Percentiles rank a stretch among this genome's conserved stretches.
phyloP scores from a whole-genome alignment of 1,139 yeast genomes.

The Arxiozyma slooffiae region DNA sequence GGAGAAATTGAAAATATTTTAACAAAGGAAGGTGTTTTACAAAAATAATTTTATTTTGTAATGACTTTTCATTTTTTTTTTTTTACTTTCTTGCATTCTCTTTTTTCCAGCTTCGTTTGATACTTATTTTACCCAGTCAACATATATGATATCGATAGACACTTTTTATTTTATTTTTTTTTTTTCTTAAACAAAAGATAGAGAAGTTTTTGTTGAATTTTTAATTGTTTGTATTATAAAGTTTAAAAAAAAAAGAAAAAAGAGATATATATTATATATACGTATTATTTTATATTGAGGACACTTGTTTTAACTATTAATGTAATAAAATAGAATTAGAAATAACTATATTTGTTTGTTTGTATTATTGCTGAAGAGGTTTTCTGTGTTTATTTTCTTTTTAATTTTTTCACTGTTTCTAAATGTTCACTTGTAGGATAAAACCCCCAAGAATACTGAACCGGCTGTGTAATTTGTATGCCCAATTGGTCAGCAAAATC shows the following conservation, averaged over 20 bases:
- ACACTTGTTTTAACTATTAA: neutral
- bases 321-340: neutral
- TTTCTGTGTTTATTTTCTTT: too few relatives aligned
- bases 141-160: neutral
- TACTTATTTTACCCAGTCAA: neutral
- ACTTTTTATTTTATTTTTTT: too few relatives aligned
- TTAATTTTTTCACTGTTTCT: neutral
- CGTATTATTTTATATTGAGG: neutral
- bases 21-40: conserved; percentile 34
- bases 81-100: neutral
- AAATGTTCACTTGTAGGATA: conserved; percentile 9
- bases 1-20: conserved; percentile 41
- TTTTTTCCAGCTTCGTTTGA: neutral
- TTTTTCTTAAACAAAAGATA: neutral
- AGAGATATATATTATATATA: too few relatives aligned
- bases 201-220: neutral
- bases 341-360: neutral
- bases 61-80: neutral
- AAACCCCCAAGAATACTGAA: conserved; percentile 35
- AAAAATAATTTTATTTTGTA: neutral
- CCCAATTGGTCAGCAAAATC: conserved; percentile 43
- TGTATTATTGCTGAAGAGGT: too few relatives aligned
- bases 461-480: conserved; percentile 35
- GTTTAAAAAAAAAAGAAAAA: too few relatives aligned
- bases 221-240: neutral